A percentile compares a stretch with the other conserved stretches of the same genome.
phyloP scores from a whole-genome alignment of 495 filamentous ascomycete species.

The Neurospora sp. region DNA sequence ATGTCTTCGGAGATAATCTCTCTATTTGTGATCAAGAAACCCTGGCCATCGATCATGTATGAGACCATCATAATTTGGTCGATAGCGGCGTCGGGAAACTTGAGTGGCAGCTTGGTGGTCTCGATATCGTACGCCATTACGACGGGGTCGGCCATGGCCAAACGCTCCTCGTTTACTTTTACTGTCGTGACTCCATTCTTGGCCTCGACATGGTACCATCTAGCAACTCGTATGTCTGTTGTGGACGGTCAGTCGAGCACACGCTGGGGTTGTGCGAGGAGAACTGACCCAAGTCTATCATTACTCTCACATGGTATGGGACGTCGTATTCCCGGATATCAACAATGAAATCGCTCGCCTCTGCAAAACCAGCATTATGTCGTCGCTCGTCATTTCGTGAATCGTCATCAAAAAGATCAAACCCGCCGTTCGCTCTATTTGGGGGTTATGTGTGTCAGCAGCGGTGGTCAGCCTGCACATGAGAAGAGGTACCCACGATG shows the following conservation, averaged over 20 bases:
- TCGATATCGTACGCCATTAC: slow-evolving; percentile 98
- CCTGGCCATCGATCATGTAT: slow-evolving; percentile 99
- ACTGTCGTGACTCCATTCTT: slow-evolving; percentile 81
- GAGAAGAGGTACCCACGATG: slow-evolving; percentile 48
- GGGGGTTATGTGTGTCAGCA: slow-evolving; percentile 13
- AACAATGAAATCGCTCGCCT: slow-evolving; percentile 95
- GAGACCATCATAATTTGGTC: slow-evolving; percentile 99
- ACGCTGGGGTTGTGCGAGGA: not conserved
- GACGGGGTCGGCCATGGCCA: slow-evolving; percentile 84
- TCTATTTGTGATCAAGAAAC: slow-evolving; percentile 95
- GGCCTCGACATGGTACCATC: slow-evolving; percentile 93
- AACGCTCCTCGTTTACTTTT: slow-evolving; percentile 75
- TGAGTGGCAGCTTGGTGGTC: slow-evolving; percentile 90
- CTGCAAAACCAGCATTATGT: slow-evolving; percentile 62
- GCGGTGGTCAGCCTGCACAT: not conserved
- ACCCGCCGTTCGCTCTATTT: slow-evolving; percentile 67
- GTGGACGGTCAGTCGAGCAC: slow-evolving; percentile 13
- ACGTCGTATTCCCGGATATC: slow-evolving; percentile 99
- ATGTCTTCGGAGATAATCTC: slow-evolving; percentile 98
- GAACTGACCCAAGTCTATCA: slow-evolving; percentile 78
- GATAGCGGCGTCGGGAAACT: slow-evolving; percentile 92
- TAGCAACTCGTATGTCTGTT: slow-evolving; percentile 84
- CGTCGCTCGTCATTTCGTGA: slow-evolving; percentile 75
- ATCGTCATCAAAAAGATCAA: slow-evolving; percentile 96
- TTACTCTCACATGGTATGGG: slow-evolving; percentile 96